Base-by-base conservation (phyloP, 2,329 filamentous ascomycete species). In the Thermochaetoides dissita region DNA sequence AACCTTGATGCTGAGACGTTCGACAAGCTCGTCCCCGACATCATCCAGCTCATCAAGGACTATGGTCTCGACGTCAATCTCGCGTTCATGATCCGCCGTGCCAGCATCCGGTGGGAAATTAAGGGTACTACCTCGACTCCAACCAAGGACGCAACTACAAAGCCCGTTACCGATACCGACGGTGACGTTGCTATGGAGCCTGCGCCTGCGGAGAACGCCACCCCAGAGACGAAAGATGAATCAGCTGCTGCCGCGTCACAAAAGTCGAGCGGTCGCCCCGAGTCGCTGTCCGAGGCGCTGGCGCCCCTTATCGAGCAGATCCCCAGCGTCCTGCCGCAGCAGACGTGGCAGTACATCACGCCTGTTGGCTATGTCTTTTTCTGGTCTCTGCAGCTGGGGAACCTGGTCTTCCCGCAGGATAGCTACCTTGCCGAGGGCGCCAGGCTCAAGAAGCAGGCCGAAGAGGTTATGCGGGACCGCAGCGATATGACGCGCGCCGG, bases 301-400 rank as follows among this genome's bases (percentile, higher is more conserved):
- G 77, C 83, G 48, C 77, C 79, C 6, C 66, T 95, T 11, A 80
- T 88, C 44, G 73, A 81, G 7, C 71, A 77, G 30, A 71, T 94
- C 11, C 72, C 74, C 45, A 63, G 66, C 6, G 65, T 73, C 0
- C 58, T 85, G 8, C 74, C 82, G 1, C 61, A 72, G 2, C 71
- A 76, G 7, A 72, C 78, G 6, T 86, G 81, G 69, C 66, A 74
- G 8, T 75, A 74, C 39, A 72, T 95, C 40, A 87, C 78, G 36
- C 70, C 86, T 1, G 78, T 84, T 30, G 89, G 95, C 58, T 95
- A 86, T 55, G 76, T 84, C 36, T 84, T 83, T 0, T 98, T 98
- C 62, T 98, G 91, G 91, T 81, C 88, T 39, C 69, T 95, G 9
- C 80, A 86, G 29, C 72, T 93, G 3, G 79, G 83, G 37, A 89